A percentile compares a stretch with the other conserved stretches of the same genome.
phyloP scores from a whole-genome alignment of 2,329 filamentous ascomycete genomes.

The Neonectria hederae region DNA sequence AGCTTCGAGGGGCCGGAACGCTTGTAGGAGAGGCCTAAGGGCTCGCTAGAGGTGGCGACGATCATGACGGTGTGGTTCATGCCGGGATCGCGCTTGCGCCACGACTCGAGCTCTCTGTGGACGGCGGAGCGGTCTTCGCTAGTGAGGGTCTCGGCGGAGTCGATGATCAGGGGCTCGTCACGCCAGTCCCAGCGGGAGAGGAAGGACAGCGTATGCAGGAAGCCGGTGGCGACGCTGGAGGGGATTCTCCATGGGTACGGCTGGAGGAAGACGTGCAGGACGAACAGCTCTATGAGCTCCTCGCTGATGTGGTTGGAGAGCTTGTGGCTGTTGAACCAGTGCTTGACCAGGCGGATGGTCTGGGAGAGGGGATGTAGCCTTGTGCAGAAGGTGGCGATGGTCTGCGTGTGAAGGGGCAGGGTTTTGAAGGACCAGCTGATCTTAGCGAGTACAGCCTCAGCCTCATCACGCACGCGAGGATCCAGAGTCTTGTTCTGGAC shows the following conservation, averaged over 20 bases:
- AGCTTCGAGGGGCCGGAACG: slow-evolving; percentile 77
- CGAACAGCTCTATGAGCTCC: slow-evolving; percentile 86
- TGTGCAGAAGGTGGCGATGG: slow-evolving; percentile 81
- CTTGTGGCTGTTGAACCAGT: slow-evolving; percentile 88
- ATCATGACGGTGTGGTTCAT: slow-evolving; percentile 88
- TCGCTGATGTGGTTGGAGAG: slow-evolving; percentile 78
- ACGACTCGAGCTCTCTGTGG: slow-evolving; percentile 78
- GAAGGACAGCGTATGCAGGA: slow-evolving; percentile 81
- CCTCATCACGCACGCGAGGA: slow-evolving; percentile 72
- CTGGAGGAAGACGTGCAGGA: slow-evolving; percentile 79
- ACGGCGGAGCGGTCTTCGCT: slow-evolving; percentile 69
- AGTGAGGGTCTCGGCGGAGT: slow-evolving; percentile 71
- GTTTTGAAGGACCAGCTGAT: slow-evolving; percentile 79
- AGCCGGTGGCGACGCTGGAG: slow-evolving; percentile 79
- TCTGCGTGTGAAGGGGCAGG: slow-evolving; percentile 82
- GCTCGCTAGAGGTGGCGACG: slow-evolving; percentile 81
- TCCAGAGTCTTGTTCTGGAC: slow-evolving; percentile 78
- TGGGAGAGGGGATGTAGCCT: slow-evolving; percentile 82
- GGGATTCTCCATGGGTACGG: slow-evolving; percentile 84
- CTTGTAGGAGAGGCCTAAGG: slow-evolving; percentile 83
- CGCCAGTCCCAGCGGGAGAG: slow-evolving; percentile 94
- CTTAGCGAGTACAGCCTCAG: slow-evolving; percentile 73
- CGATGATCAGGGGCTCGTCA: slow-evolving; percentile 80
- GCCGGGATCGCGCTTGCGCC: slow-evolving; percentile 86
- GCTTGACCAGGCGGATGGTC: slow-evolving; percentile 85